These are phyloP conservation scores for Xylaria sp. DNA, from an alignment of 2,329 filamentous ascomycete genomes.

Conservation along the genomic window DNA sequence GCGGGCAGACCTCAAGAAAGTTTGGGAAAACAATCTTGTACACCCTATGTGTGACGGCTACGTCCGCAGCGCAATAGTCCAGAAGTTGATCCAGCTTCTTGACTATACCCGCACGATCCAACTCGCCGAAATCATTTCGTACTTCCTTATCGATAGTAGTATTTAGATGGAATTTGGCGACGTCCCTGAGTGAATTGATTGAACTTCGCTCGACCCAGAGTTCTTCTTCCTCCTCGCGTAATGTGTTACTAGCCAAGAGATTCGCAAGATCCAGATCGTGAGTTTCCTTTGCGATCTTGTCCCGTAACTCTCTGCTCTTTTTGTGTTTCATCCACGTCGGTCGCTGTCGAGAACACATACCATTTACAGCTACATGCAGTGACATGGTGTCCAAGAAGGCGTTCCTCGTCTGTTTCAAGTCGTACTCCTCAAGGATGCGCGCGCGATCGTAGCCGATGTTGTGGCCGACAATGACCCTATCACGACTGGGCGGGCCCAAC, in stretches of 20 bases:
- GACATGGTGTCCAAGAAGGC: constrained; percentile 98
- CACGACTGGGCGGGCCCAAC: constrained; percentile 77
- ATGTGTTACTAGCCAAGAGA: constrained; percentile 73
- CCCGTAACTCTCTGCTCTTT: constrained; percentile 86
- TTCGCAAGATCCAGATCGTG: constrained; percentile 76
- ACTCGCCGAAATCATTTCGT: constrained; percentile 85
- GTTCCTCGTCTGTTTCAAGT: constrained; percentile 82
- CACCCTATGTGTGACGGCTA: constrained; percentile 91
- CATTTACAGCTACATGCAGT: constrained; percentile 95
- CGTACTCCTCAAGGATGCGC: constrained; percentile 88
- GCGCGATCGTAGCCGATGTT: constrained; percentile 96
- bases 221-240: constrained; percentile 89
- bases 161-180: constrained; percentile 95
- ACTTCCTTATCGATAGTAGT: constrained; percentile 90
- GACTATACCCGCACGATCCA: constrained; percentile 77
- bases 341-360: constrained; percentile 96
- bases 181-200: constrained; percentile 92
- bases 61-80: constrained; percentile 95
- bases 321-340: constrained; percentile 98
- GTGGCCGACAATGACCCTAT: constrained; percentile 88
- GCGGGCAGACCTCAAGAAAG: constrained; percentile 89
- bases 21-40: constrained; percentile 93
- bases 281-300: constrained; percentile 79
- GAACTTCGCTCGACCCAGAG: constrained; percentile 96
- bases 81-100: constrained; percentile 82